Base-by-base conservation (phyloP, 768 basidiomycete genomes). In the Stropharia rugosoannulata region DNA sequence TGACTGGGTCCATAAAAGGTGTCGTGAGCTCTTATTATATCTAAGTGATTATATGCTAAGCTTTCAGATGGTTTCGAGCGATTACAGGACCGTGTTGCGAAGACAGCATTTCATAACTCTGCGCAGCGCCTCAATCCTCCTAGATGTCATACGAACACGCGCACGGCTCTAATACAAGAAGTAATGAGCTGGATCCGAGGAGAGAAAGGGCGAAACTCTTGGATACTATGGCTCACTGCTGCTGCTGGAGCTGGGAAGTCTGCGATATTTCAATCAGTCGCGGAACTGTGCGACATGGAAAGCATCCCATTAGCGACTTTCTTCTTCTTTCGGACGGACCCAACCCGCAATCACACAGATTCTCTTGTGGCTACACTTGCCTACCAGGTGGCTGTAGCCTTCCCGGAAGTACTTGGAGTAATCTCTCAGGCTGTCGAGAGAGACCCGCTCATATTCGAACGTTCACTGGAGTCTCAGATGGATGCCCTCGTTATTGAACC, bases 161-260 rank as follows among this genome's bases (percentile, higher is more conserved):
- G 51, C 8, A 41, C 19, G 2, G 40, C 22, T 6, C 29, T 52
- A n/a, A 22, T 42, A 13, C 39, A 36, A 4, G 32, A 9, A 8
- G 35, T 52, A 4, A 40, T 19, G 19, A 25, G 27, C 25, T 52
- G 51, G 51, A 36, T 43, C 5, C 7, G 13, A 16, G 32, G 22
- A 8, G 6, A n/a, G 40, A 6, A 18, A 10, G 32, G 22, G 11
- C 39, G 29, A 15, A 10, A 52, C 25, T 27, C 38, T 13, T 44
- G 39, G 40, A 29, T 52, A 13, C 39, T 52, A 4, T 52, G 51
- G 51, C 40, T 52, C 13, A 29, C 25, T 16, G 51, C 40, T 7
- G 40, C 51, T 3, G 51, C 51, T 12, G 61, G 61, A 18, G 58
- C 54, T 2, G 61, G 61, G 16, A 62, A 62, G 38, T 62, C 61